Conservation (phyloP, 192 early-diverging fungal genomes). For the Backusella sp. region DNA sequence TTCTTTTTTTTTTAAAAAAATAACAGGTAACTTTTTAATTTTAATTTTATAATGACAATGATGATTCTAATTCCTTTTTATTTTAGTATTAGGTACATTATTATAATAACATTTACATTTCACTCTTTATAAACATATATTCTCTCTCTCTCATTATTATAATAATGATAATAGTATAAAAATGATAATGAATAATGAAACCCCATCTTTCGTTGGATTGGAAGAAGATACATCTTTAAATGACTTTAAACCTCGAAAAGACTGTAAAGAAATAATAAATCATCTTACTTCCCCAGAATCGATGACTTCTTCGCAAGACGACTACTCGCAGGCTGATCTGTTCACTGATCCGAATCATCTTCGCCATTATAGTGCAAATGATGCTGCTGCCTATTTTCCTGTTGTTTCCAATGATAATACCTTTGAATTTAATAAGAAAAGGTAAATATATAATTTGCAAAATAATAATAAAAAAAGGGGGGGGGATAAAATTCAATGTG, state of each 20-base stretch:
- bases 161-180: not conserved
- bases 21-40: not conserved
- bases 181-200: slow-evolving; percentile 10
- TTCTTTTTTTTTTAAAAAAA: not conserved
- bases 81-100: not conserved
- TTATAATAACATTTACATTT: not conserved
- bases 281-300: not conserved
- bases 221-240: not conserved
- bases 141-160: not conserved
- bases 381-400: slow-evolving; percentile 1
- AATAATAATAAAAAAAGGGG: not conserved
- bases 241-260: not conserved
- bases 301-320: not conserved
- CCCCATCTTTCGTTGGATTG: not conserved
- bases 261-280: not conserved
- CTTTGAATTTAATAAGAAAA: slow-evolving; percentile 1
- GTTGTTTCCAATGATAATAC: not conserved
- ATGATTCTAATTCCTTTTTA: not conserved
- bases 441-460: not conserved
- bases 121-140: not conserved
- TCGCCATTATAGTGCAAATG: slow-evolving; percentile 13
- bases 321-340: not conserved
- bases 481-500: not conserved
- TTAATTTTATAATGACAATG: not conserved
- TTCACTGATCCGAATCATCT: not conserved